Evolutionary conservation across 2,329 filamentous ascomycete genomes (phyloP).

Genomic region (Talaromyces verruculosus): DNA sequence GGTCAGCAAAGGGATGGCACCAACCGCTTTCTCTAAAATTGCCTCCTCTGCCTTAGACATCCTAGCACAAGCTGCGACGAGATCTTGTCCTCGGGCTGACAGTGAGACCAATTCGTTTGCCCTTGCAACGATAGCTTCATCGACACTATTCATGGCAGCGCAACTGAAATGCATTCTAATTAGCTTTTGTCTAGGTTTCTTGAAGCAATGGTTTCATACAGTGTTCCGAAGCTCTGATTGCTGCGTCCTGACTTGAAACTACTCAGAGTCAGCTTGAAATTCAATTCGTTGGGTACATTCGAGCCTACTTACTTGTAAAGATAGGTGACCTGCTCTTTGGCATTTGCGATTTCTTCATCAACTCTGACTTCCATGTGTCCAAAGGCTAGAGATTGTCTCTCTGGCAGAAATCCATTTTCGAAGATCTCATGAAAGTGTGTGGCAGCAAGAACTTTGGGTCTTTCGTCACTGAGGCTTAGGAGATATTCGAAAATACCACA

Average conservation of each 20-base stretch:
- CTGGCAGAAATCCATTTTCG: conserved; percentile 55
- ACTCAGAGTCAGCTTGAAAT: conserved; percentile 20
- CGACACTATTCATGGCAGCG: conserved; percentile 82
- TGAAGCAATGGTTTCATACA: conserved; percentile 35
- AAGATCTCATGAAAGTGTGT: conserved; percentile 63
- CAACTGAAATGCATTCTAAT: conserved; percentile 52
- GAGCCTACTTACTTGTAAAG: conserved; percentile 61
- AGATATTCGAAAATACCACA: conserved; percentile 62
- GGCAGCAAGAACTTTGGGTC: conserved; percentile 61
- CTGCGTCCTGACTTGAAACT: conserved; percentile 64
- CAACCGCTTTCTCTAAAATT: conserved; percentile 67
- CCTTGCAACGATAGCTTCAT: conserved; percentile 67
- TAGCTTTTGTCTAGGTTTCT: conserved; percentile 4
- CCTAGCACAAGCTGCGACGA: conserved; percentile 69
- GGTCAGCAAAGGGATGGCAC: conserved; percentile 23
- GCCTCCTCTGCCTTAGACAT: conserved; percentile 63
- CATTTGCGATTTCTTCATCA: conserved; percentile 44
- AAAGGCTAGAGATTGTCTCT: conserved; percentile 50
- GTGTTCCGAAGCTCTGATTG: conserved; percentile 77
- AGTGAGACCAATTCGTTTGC: conserved; percentile 72
- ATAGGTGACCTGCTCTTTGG: conserved; percentile 58
- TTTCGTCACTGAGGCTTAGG: conserved; percentile 47
- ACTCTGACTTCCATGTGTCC: conserved; percentile 59
- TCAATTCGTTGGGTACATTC: background rate
- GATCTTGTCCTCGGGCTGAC: conserved; percentile 70